phyloP scores from a whole-genome alignment of 2,329 filamentous ascomycete species.

The Fusarium robinianum region DNA sequence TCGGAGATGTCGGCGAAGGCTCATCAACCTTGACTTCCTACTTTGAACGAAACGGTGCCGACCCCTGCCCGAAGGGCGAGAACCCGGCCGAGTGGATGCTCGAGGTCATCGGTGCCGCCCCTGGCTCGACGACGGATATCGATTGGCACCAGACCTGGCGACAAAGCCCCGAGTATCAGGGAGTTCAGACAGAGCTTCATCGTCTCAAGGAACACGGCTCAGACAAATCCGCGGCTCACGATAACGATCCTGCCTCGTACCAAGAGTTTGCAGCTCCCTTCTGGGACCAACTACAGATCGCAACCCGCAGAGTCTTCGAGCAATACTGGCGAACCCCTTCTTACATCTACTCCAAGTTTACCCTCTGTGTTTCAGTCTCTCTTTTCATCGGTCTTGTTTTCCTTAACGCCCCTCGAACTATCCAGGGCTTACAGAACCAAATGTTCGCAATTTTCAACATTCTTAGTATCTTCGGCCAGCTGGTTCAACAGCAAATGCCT shows the following conservation, averaged over 20 bases:
- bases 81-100: slow-evolving; percentile 38
- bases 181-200: slow-evolving; percentile 58
- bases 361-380: slow-evolving; percentile 66
- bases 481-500: slow-evolving; percentile 80
- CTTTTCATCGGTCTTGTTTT: slow-evolving; percentile 86
- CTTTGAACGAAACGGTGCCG: slow-evolving; percentile 29
- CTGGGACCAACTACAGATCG: slow-evolving; percentile 65
- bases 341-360: slow-evolving; percentile 84
- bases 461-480: slow-evolving; percentile 77
- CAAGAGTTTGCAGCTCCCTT: slow-evolving; percentile 84
- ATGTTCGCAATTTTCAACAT: slow-evolving; percentile 87
- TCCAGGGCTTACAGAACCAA: slow-evolving; percentile 84
- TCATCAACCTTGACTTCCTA: slow-evolving; percentile 29
- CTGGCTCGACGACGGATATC: slow-evolving; percentile 27
- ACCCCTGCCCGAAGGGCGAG: slow-evolving; percentile 24
- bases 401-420: slow-evolving; percentile 69
- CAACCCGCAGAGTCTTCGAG: slow-evolving; percentile 76
- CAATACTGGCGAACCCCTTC: slow-evolving; percentile 90
- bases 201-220: slow-evolving; percentile 57
- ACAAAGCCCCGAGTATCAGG: slow-evolving; percentile 53
- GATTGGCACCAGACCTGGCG: slow-evolving; percentile 36
- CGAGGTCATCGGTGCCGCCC: slow-evolving; percentile 33
- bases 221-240: slow-evolving; percentile 33
- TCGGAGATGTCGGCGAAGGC: slow-evolving; percentile 35
- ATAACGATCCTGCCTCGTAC: slow-evolving; percentile 52